Base-by-base conservation (phyloP, 345 rosid species). In the Ailanthus altissimus region DNA sequence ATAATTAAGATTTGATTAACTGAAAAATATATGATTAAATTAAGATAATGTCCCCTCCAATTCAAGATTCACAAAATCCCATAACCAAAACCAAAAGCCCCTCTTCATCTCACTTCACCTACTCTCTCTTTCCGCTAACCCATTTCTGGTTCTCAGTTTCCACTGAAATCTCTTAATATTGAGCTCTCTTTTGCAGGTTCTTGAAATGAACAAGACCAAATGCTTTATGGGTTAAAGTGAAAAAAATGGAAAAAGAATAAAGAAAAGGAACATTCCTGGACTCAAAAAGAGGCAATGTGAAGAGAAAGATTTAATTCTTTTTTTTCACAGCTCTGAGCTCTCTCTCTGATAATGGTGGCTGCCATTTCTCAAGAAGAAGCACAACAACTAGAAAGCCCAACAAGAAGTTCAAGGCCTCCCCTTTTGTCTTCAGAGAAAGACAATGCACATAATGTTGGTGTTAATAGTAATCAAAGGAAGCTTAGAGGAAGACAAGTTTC, bases 401-500 rank as follows among this genome's bases (percentile, higher is more conserved):
- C 78, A 8, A 46, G 53, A 13, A 56, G 81, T 38, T 51, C 80
- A 3, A 77, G 83, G 25, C 82, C 78, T 45, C 84, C 80, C 21
- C 83, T 82, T 61, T 77, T 83, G 42, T 83, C 83, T 56, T 67
- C 85, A 4, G 80, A 79, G 70, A 83, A 79, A 78, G 87, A 84
- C 80, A 56, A 73, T 78, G 79, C 58, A 10, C 43, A 36, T 28
- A 76, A 13, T 26, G 84, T 79, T 82, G 85, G 80, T 70, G 77
- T 68, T 63, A n/a, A 59, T 53, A 12, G 38, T 32, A 32, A 47
- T 47, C n/a, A 75, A 20, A 81, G 89, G 81, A 89, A 86, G 81
- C 94, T 90, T 75, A 89, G 92, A 85, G 94, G 95, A 42, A 84
- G 89, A 83, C 89, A 84, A 49, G 97, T 96, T 46, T 88, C 97